phyloP scores from a whole-genome alignment of 2,329 filamentous ascomycete species.

The Beauveria rudraprayagi region DNA sequence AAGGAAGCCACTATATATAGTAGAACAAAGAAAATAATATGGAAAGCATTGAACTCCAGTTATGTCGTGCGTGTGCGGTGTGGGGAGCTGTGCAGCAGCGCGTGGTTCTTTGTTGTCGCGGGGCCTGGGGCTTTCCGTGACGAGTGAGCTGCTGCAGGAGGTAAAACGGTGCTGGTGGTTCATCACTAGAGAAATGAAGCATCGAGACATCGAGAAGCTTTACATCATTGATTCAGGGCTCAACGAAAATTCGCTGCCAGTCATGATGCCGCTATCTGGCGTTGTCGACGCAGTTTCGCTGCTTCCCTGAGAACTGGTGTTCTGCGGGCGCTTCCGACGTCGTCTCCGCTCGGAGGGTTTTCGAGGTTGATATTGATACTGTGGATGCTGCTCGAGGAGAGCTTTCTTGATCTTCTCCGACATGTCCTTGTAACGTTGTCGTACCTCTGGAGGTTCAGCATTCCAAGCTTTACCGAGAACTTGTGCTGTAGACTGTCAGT shows the following conservation, averaged over 20 bases:
- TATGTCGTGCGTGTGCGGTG: neutral
- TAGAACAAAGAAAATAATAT: neutral
- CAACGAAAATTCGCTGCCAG: slow-evolving; percentile 1
- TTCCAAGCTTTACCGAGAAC: slow-evolving; percentile 31
- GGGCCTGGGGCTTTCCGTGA: neutral
- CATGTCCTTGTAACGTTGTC: slow-evolving; percentile 25
- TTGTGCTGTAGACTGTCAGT: slow-evolving; percentile 24
- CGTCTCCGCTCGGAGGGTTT: slow-evolving; percentile 21
- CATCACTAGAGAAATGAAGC: neutral
- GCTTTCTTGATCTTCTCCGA: slow-evolving; percentile 24
- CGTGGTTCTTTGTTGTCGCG: neutral
- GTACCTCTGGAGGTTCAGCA: slow-evolving; percentile 21
- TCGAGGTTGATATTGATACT: slow-evolving; percentile 33
- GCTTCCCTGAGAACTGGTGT: neutral
- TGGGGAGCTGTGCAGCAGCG: neutral
- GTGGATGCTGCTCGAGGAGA: slow-evolving; percentile 23
- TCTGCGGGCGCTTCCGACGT: slow-evolving; percentile 11
- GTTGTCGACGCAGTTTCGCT: slow-evolving; percentile 6
- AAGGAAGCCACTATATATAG: neutral
- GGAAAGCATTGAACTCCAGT: neutral
- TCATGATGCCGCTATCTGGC: slow-evolving; percentile 8
- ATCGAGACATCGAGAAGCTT: neutral
- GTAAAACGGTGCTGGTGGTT: neutral
- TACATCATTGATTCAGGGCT: neutral
- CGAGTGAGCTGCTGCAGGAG: neutral